These are phyloP conservation scores for Graphilbum sp. DNA, from an alignment of 2,329 filamentous ascomycete genomes.

Conservation along the genomic window DNA sequence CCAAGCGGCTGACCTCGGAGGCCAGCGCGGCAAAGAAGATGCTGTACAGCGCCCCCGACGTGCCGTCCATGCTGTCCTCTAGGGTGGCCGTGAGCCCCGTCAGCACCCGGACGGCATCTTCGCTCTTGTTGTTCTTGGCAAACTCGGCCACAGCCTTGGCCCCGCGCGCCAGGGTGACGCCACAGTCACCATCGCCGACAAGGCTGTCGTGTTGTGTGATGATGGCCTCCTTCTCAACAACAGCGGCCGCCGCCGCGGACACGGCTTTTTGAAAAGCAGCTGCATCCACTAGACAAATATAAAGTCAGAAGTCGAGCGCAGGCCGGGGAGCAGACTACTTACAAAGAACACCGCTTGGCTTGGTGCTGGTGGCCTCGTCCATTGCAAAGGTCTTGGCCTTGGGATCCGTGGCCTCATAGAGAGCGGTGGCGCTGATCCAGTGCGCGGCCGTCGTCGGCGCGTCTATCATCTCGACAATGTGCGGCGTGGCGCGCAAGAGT, in stretches of 20 bases:
- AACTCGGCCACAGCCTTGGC: conserved; percentile 52
- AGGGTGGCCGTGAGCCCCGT: conserved; percentile 35
- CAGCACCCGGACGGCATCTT: conserved; percentile 36
- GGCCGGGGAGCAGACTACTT: background rate
- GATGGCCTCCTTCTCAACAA: conserved; percentile 53
- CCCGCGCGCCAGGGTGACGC: conserved; percentile 69
- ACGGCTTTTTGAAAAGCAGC: background rate
- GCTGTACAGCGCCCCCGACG: conserved; percentile 46
- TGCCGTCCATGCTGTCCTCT: conserved; percentile 44
- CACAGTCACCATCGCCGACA: conserved; percentile 82
- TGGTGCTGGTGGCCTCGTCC: background rate
- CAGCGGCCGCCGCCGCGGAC: conserved; percentile 30
- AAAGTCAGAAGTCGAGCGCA: background rate
- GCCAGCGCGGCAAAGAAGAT: conserved; percentile 77
- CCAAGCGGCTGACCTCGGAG: conserved; percentile 3
- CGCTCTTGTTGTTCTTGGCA: conserved; percentile 27
- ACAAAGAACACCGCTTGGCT: background rate
- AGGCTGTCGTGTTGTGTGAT: conserved; percentile 63
- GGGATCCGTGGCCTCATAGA: background rate
- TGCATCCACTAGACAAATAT: background rate
- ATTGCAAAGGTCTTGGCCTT: background rate
- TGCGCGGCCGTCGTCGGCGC: background rate
- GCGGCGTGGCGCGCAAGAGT: conserved; percentile 25
- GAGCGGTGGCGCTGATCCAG: background rate
- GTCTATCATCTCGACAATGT: background rate